Base-by-base conservation (phyloP, 441 rosid genomes). In the Adansonia grandidieri region DNA sequence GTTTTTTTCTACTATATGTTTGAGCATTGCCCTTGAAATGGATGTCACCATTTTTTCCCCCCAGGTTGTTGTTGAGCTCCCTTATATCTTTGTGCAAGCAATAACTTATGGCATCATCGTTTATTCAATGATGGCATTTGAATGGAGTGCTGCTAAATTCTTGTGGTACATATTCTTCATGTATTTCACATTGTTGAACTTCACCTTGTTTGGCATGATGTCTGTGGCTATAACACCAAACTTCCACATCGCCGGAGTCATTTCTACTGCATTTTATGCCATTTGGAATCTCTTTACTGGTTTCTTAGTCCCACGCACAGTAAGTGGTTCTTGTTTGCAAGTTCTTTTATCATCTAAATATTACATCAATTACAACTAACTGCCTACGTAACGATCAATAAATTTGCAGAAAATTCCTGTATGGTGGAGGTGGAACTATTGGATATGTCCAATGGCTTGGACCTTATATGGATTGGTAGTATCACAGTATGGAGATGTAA, bases 361-460 rank as follows among this genome's bases (percentile, higher is more conserved):
- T 28, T 28, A 28, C 32, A 28, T 28, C 32, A 28, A 28, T 28
- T 28, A 28, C 2, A 28, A 28, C 32, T 28, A 28, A 28, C 32
- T 28, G 32, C 32, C 32, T 28, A 28, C 32, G 32, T 28, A 28
- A 28, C 32, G 42, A 37, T 37, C 42, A 37, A 32, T 0, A 24
- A 0, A 51, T 24, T 44, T 28, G 74, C 91, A 95, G 98, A 91
- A 92, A 69, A 88, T 91, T 58, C 97, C 98, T 0, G 17, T 86
- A 2, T 93, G 97, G 98, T 95, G 97, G 97, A 91, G 87, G 72
- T 95, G 98, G 98, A 89, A 91, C 84, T 90, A 82, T 71, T 91
- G 97, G 93, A 58, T 70, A 0, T 91, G 93, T 60, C 97, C 97
- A 0, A 77, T 91, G n/a, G 32, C 97, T 1, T 93, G 94, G 96